A percentile compares a stretch with the other conserved stretches of the same genome.
phyloP scores from a whole-genome alignment of 1,284 basidiomycete genomes.

The Naganishia cerealis region DNA sequence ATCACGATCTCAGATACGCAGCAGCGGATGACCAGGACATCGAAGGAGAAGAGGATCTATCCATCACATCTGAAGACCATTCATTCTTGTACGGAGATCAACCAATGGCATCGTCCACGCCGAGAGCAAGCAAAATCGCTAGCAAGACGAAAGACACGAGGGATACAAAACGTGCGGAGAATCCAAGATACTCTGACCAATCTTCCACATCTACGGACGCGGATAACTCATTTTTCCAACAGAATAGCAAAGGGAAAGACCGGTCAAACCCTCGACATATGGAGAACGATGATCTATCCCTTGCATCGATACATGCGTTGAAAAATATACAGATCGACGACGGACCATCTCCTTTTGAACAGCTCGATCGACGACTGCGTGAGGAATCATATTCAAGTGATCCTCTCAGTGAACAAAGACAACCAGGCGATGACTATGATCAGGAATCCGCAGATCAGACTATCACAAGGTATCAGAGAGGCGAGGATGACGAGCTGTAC shows the following conservation, averaged over 20 bases:
- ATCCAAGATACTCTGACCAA: conserved; percentile 22
- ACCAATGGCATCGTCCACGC: conserved; percentile 43
- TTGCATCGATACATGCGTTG: conserved; percentile 16
- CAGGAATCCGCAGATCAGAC: conserved; percentile 13
- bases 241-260: neutral
- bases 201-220: conserved; percentile 10
- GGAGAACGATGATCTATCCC: conserved; percentile 6
- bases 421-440: neutral
- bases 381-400: conserved; percentile 55
- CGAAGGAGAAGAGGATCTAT: conserved; percentile 31
- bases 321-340: conserved; percentile 19
- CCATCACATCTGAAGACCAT: conserved; percentile 38
- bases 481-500: conserved; percentile 18
- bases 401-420: neutral
- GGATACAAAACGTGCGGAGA: conserved; percentile 58
- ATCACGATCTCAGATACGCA: conserved; percentile 35
- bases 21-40: conserved; percentile 1
- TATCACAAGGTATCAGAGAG: conserved; percentile 6
- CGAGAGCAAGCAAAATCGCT: conserved; percentile 37
- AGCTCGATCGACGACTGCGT: conserved; percentile 67
- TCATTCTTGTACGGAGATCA: conserved; percentile 43
- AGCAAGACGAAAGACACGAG: conserved; percentile 57
- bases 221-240: conserved; percentile 15
- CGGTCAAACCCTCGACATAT: conserved; percentile 1
- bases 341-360: conserved; percentile 57